These are phyloP conservation scores for Metarhizium album DNA, from an alignment of 2,329 filamentous ascomycete genomes.

Conservation along the genomic window DNA sequence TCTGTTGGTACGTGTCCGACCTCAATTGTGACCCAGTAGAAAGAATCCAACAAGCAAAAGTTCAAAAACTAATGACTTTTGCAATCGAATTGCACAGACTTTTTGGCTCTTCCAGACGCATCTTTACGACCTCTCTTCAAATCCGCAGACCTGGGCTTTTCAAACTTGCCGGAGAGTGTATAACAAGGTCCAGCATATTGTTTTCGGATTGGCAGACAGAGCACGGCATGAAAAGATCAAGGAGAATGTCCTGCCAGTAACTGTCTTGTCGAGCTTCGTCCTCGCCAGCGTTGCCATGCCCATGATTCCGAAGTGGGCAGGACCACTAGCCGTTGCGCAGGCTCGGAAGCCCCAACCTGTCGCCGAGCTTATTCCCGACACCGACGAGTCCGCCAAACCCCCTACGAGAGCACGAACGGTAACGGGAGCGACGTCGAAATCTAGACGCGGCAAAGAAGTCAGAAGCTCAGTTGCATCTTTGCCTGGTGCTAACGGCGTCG, in stretches of 20 bases:
- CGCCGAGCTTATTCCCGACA: constrained; percentile 18
- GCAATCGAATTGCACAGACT: constrained; percentile 41
- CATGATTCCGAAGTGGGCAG: constrained; percentile 65
- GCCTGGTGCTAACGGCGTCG: constrained; percentile 25
- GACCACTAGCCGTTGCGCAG: constrained; percentile 71
- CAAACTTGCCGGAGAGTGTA: constrained; percentile 75
- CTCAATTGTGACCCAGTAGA: constrained; percentile 2
- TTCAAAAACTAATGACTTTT: constrained; percentile 12
- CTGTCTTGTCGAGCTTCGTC: constrained; percentile 70
- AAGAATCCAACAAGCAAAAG: not conserved
- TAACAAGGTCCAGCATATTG: constrained; percentile 81
- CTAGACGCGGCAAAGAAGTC: constrained; percentile 35
- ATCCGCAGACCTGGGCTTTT: constrained; percentile 66
- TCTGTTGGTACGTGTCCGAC: constrained; percentile 51
- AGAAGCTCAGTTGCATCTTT: constrained; percentile 31
- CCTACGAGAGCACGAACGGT: constrained; percentile 58
- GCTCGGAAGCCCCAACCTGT: constrained; percentile 57
- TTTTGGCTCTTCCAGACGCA: constrained; percentile 90
- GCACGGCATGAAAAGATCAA: constrained; percentile 63
- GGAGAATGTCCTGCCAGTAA: constrained; percentile 71
- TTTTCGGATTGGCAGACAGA: constrained; percentile 66
- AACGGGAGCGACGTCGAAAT: constrained; percentile 35
- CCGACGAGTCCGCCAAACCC: constrained; percentile 37
- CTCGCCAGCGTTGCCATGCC: constrained; percentile 67
- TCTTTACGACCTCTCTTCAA: constrained; percentile 66